These are phyloP conservation scores for Mucor saturninus DNA, from an alignment of 371 early-diverging fungal species.

Conservation along the genomic window DNA sequence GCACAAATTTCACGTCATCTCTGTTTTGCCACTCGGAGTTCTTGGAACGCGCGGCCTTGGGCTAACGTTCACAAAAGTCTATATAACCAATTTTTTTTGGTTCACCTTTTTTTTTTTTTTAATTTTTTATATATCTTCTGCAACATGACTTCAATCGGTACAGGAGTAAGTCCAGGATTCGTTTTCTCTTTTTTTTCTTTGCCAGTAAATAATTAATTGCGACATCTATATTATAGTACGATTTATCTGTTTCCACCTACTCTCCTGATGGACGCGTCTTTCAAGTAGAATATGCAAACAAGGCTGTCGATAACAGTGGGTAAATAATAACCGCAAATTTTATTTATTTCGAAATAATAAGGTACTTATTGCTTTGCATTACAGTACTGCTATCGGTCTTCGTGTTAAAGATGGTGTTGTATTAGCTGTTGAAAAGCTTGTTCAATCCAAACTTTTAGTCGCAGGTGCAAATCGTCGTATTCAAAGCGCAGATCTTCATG, in stretches of 20 bases:
- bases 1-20: constrained; percentile 12
- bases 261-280: constrained; percentile 98
- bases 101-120: constrained; percentile 3
- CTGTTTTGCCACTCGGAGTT: constrained; percentile 12
- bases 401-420: constrained; percentile 96
- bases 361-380: neutral
- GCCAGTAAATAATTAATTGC: no score
- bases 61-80: neutral
- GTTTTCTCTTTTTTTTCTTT: neutral
- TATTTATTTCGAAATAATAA: constrained; percentile 1
- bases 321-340: constrained; percentile 34
- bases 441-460: constrained; percentile 93
- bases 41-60: constrained; percentile 34
- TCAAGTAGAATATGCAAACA: constrained; percentile 97
- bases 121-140: constrained; percentile 5
- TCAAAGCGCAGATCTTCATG: constrained; percentile 88
- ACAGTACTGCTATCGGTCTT: constrained; percentile 92
- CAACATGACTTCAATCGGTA: constrained; percentile 71
- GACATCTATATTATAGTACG: constrained; percentile 71
- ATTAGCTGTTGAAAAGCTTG: constrained; percentile 93
- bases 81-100: neutral
- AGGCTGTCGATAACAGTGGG: constrained; percentile 99
- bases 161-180: constrained; percentile 58
- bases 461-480: constrained; percentile 93
- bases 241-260: constrained; percentile 96